Evolutionary conservation across 371 early-diverging fungal genomes (phyloP).

Genomic region (Syncephalis plumigaleata): DNA sequence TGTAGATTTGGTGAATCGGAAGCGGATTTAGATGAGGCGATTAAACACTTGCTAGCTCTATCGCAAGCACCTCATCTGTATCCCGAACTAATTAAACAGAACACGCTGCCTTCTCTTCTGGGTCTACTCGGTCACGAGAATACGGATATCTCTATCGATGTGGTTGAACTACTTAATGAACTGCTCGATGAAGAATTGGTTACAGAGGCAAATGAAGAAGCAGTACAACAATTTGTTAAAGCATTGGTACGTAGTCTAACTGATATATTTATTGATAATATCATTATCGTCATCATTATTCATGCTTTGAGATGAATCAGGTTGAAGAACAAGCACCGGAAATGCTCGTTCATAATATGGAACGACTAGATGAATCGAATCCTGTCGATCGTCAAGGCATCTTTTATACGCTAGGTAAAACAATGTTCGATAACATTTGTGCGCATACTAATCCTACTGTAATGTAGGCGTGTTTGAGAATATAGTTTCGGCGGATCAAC

Average conservation of each 20-base stretch:
- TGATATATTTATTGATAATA: background rate
- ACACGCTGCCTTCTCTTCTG: constrained; percentile 41
- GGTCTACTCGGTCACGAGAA: constrained; percentile 79
- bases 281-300: too few relatives aligned
- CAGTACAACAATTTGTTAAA: constrained; percentile 47
- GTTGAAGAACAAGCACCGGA: constrained; percentile 52
- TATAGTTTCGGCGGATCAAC: constrained; percentile 49
- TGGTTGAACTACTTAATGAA: constrained; percentile 72
- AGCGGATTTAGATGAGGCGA: constrained; percentile 78
- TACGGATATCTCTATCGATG: constrained; percentile 75
- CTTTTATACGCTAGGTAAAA: constrained; percentile 56
- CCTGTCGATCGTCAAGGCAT: constrained; percentile 72
- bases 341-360: constrained; percentile 60
- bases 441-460: too few relatives aligned
- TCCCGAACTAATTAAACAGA: constrained; percentile 45
- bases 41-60: constrained; percentile 51
- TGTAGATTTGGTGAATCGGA: constrained; percentile 81
- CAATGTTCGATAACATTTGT: background rate
- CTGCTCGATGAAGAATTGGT: constrained; percentile 82
- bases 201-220: constrained; percentile 35
- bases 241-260: constrained; percentile 30
- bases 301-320: constrained; percentile 16
- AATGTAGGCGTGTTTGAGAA: constrained; percentile 71
- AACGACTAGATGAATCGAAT: constrained; percentile 58
- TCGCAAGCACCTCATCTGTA: constrained; percentile 69